These are phyloP conservation scores for Leonotis leonurus DNA, from an alignment of 257 asterid species.

Conservation along the genomic window DNA sequence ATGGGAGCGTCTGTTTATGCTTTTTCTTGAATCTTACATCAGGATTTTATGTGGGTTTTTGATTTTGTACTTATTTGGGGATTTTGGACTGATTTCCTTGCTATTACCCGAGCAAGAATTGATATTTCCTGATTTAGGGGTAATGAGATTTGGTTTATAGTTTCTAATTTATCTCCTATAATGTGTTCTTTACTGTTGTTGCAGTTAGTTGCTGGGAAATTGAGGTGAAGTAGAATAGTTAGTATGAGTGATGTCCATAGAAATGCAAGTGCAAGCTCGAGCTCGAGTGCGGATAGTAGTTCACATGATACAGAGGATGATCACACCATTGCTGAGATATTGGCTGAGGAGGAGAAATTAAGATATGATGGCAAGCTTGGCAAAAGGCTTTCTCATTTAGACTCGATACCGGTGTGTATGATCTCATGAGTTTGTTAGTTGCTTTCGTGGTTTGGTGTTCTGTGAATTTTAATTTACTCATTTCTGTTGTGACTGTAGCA, in stretches of 20 bases:
- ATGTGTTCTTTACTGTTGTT: slow-evolving; percentile 11
- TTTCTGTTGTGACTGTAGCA: no score
- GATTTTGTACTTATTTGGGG: not conserved
- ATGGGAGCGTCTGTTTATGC: slow-evolving; percentile 3
- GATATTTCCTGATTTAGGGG: slow-evolving; percentile 3
- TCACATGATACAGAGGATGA: slow-evolving; percentile 85
- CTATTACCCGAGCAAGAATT: slow-evolving; percentile 10
- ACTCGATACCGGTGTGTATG: slow-evolving; percentile 68
- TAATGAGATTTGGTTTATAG: slow-evolving; percentile 6
- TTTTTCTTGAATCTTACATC: not conserved
- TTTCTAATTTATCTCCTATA: slow-evolving; percentile 4
- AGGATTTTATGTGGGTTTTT: slow-evolving; percentile 14
- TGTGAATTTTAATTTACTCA: not conserved
- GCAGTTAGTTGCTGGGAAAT: slow-evolving; percentile 10
- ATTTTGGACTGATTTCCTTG: not conserved
- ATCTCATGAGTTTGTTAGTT: not conserved
- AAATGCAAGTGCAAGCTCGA: slow-evolving; percentile 54
- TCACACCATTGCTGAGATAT: slow-evolving; percentile 70
- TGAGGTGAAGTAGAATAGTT: slow-evolving; percentile 20
- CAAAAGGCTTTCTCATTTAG: slow-evolving; percentile 84
- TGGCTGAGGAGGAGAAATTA: slow-evolving; percentile 61
- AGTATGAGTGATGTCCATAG: slow-evolving; percentile 42
- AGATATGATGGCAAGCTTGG: slow-evolving; percentile 53
- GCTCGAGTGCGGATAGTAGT: slow-evolving; percentile 71
- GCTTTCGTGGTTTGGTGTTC: not conserved